These are phyloP conservation scores for Blumeriella jaapii DNA, from an alignment of 2,329 filamentous ascomycete genomes.

Conservation along the genomic window DNA sequence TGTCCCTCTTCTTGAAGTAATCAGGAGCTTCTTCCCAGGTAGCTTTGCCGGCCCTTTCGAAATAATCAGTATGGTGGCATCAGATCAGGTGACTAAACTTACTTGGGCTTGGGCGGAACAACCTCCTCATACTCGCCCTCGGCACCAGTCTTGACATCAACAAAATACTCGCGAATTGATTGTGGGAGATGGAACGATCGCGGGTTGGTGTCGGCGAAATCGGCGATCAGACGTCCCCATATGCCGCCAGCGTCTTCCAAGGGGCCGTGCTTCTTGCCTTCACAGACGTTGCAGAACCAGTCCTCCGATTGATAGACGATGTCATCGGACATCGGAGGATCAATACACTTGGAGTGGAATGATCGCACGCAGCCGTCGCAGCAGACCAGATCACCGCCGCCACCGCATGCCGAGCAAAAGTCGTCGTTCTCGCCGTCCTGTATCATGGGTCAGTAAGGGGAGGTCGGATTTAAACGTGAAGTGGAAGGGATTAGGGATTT, in stretches of 20 bases:
- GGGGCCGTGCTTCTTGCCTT: conserved; percentile 36
- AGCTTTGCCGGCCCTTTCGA: too few species aligned
- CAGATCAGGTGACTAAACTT: too few species aligned
- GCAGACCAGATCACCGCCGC: conserved; percentile 75
- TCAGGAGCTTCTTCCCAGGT: conserved; percentile 53
- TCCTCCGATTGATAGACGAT: conserved; percentile 51
- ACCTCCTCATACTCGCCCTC: conserved; percentile 75
- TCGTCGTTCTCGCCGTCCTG: conserved; percentile 72
- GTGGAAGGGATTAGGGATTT: conserved; percentile 10
- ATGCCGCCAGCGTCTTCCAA: conserved; percentile 30
- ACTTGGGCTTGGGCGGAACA: conserved; percentile 43
- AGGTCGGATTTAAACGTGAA: conserved; percentile 9
- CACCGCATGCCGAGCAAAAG: conserved; percentile 76
- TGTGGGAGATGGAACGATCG: conserved; percentile 62
- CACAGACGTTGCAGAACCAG: conserved; percentile 76
- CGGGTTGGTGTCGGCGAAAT: conserved; percentile 57
- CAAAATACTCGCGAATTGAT: conserved; percentile 63
- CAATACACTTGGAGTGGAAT: conserved; percentile 82
- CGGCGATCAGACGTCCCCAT: conserved; percentile 52
- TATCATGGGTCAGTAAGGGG: conserved; percentile 19
- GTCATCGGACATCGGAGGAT: conserved; percentile 54
- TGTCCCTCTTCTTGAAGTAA: conserved; percentile 56
- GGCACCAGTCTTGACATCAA: conserved; percentile 63
- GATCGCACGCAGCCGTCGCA: conserved; percentile 87
- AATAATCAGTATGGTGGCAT: too few species aligned